These are phyloP conservation scores for Coniferiporia sulphurascens DNA, from an alignment of 1,284 basidiomycete species.

Conservation along the genomic window DNA sequence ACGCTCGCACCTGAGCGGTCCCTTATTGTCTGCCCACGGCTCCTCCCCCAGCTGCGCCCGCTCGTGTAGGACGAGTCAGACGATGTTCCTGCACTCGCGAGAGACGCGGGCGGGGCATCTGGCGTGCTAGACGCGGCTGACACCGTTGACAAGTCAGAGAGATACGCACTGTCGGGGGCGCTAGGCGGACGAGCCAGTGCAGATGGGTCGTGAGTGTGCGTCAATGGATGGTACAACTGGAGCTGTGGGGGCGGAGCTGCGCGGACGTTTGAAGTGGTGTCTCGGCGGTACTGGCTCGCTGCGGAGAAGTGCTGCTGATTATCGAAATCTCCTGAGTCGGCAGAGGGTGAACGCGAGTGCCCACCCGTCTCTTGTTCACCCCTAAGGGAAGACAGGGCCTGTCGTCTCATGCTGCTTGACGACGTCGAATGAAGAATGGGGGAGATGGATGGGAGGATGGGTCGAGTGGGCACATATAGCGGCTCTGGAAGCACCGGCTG, in stretches of 20 bases:
- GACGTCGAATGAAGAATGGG: not conserved
- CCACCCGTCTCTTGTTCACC: not conserved
- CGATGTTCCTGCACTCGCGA: not conserved
- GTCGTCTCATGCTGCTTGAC: not conserved
- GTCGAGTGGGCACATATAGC: not conserved
- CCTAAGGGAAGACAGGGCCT: not conserved
- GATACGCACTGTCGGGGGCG: conserved; percentile 1
- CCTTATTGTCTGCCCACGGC: not conserved
- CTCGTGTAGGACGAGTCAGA: not conserved
- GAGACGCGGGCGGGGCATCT: not conserved
- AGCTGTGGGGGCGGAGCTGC: not conserved
- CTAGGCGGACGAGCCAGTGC: not conserved
- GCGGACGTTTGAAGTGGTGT: not conserved
- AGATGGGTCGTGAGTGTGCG: not conserved
- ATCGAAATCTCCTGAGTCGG: not conserved
- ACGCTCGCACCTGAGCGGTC: not conserved
- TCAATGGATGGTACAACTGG: not conserved
- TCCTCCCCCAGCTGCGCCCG: not conserved
- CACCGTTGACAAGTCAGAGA: not conserved
- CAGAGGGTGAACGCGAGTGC: conserved; percentile 2
- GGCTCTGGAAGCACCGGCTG: too few relatives aligned
- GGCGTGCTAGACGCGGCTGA: not conserved
- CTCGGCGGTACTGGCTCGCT: not conserved
- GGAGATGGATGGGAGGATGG: conserved; percentile 1
- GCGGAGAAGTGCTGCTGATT: not conserved